Evolutionary conservation across 305 asterid genomes (phyloP).

Genomic region (Fraxinus nigra): DNA sequence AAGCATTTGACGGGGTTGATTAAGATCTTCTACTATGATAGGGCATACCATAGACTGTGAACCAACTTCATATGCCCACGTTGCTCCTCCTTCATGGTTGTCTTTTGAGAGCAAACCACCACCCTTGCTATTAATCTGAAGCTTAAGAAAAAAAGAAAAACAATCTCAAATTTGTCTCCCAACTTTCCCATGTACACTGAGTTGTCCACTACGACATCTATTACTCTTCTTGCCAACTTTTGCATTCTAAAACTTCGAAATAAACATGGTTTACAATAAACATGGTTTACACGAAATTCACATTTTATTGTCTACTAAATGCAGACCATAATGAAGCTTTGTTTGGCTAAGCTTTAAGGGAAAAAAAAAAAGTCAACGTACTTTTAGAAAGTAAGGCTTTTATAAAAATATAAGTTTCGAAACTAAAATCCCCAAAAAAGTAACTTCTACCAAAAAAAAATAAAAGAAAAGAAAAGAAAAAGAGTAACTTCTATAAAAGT

Average conservation of each 20-base stretch:
- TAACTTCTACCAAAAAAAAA: not conserved
- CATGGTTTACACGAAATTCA: not conserved
- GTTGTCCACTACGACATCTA: not conserved
- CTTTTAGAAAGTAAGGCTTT: not conserved
- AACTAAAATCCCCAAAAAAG: not conserved
- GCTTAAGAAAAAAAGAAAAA: conserved; percentile 4
- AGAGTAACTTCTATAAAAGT: not conserved
- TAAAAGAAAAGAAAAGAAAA: not conserved
- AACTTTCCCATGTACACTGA: not conserved
- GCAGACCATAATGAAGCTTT: not conserved
- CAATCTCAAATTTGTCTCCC: not conserved
- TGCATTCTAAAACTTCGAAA: not conserved
- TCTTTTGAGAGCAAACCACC: conserved; percentile 50
- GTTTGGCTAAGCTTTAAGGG: not conserved
- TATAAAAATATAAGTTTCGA: not conserved
- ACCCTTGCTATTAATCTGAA: conserved; percentile 54
- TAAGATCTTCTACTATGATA: conserved; percentile 69
- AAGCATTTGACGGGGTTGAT: conserved; percentile 75
- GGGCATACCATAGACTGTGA: conserved; percentile 70
- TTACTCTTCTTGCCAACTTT: not conserved
- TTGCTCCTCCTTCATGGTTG: conserved; percentile 65
- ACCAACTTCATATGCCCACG: conserved; percentile 85
- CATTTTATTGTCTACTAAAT: not conserved
- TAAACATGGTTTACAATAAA: not conserved
- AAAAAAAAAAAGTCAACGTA: not conserved